Evolutionary conservation across 352 stramenopile genomes (phyloP), one percentile per base, ranked within the genome.

Genomic region (Phytophthora colocasiae): DNA sequence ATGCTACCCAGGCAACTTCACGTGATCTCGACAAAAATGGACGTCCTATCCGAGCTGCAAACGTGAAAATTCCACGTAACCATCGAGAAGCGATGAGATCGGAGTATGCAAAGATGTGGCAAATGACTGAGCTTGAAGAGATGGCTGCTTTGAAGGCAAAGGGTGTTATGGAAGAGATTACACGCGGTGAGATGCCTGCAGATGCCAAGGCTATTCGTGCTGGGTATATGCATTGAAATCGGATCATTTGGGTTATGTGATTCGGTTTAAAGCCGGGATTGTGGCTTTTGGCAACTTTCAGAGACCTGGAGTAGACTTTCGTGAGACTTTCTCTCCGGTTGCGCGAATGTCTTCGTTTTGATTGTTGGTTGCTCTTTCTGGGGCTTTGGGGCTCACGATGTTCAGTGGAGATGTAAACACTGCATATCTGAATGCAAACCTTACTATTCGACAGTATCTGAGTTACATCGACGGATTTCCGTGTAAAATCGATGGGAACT

Each of bases 281-380:
- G 48, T 58, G 15, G 58, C 48, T 6, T 14, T 58, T 27, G 58
- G 58, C 4, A 58, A 54, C 14, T 46, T 39, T 22, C 50, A 47
- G 7, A 4, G 29, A 26, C 47, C 36, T 15, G 58, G 48, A 11
- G 24, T 59, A 38, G 47, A 66, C n/a, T 66, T 66, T 66, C 15
- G 51, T 31, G 2, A 40, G 48, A 1, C 19, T 19, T 19, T 19
- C 19, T 19, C 19, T 19, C 19, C 19, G 0, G 58, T 58, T 3
- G 58, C 27, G 14, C 58, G 48, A 4, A 52, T 58, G 19, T 54
- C 39, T 0, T 58, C 58, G 3, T 66, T 66, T 27, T n/a, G 58
- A 15, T 22, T 66, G 24, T 17, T 59, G 39, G 15, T 59, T 19
- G 58, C 12, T 32, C 17, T 59, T 17, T 31, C 58, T 15, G 40